Base-by-base conservation (phyloP, 257 asterid genomes). In the Verbena officinalis region DNA sequence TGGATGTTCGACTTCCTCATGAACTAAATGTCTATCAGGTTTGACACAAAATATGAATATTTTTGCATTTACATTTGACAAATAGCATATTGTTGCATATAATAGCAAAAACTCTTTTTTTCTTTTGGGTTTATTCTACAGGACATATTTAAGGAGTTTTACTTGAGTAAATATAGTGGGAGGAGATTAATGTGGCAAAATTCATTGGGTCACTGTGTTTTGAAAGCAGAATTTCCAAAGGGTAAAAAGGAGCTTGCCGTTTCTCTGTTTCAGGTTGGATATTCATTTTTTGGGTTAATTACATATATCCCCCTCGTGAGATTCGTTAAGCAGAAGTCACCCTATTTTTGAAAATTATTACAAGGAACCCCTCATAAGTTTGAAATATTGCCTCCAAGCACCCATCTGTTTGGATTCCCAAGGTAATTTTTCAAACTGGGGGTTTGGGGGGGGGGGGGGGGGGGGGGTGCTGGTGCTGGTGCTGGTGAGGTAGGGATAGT, bases 101-200 rank as follows among this genome's bases (percentile, higher is more conserved):
- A 27, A 27, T 2, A 31, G 33, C 44, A 64, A 58, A n/a, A 55
- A 51, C 63, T 21, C 51, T 63, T 7, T 15, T 46, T 55, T 34
- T 10, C 24, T 15, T 16, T 31, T 36, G 36, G 51, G 75, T 64
- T 52, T 40, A 27, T 22, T 14, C 21, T 70, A 53, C 85, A 94
- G 99, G 99, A 94, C 75, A 94, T 94, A 17, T 94, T 94, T 65
- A 90, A 94, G 73, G 99, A 90, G 76, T 94, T 94, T 57, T 94
- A 94, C 78, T 77, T 90, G 40, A 94, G 99, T 85, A 94, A 94
- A 80, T 82, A 90, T 62, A 82, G 87, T 62, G 99, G 99, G 71
- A 86, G 99, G 83, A 89, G 99, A 46, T 84, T 94, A 71, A 94
- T 94, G 99, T 94, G 99, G 97, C 97, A 94, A 78, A 94, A 88